Conservation (phyloP, 164 flowering plant species). For the Akebia trifoliata region DNA sequence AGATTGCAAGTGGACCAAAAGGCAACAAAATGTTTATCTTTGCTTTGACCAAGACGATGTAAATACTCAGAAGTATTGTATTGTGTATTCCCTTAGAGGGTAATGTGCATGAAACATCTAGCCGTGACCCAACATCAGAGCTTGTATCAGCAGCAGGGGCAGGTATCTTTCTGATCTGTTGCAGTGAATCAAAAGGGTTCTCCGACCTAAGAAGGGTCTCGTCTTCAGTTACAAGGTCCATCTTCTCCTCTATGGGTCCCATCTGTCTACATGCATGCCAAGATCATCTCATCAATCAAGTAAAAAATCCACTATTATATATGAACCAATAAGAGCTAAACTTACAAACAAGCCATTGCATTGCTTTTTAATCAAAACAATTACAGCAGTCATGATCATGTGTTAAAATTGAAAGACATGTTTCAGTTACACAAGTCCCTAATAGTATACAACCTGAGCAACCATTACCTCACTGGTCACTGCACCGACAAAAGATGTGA, state of each 20-base stretch:
- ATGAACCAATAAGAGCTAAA: no score
- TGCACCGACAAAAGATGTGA: no score
- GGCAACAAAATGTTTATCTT: constrained; percentile 71
- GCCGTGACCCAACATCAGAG: constrained; percentile 15
- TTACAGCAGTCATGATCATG: no score
- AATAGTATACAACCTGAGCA: no score
- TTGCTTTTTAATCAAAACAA: no score
- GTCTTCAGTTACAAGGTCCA: constrained; percentile 25
- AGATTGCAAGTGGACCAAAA: constrained; percentile 72
- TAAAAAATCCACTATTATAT: no score
- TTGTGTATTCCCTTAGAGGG: constrained; percentile 27
- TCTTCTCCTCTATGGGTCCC: constrained; percentile 14
- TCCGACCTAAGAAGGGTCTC: constrained; percentile 41
- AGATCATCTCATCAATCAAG: no score
- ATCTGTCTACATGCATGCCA: constrained; percentile 9
- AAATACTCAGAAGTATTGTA: constrained; percentile 36
- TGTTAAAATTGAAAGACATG: no score
- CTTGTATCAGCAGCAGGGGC: constrained; percentile 32
- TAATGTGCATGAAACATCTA: constrained; percentile 25
- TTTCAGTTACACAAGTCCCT: no score
- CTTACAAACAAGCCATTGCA: no score
- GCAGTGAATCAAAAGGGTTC: constrained; percentile 33
- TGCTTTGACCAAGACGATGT: constrained; percentile 50
- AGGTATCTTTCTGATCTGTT: constrained; percentile 28
- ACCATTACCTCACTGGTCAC: no score